These are phyloP conservation scores for Plicaturopsis crispa DNA, from an alignment of 768 basidiomycete species.

Conservation along the genomic window DNA sequence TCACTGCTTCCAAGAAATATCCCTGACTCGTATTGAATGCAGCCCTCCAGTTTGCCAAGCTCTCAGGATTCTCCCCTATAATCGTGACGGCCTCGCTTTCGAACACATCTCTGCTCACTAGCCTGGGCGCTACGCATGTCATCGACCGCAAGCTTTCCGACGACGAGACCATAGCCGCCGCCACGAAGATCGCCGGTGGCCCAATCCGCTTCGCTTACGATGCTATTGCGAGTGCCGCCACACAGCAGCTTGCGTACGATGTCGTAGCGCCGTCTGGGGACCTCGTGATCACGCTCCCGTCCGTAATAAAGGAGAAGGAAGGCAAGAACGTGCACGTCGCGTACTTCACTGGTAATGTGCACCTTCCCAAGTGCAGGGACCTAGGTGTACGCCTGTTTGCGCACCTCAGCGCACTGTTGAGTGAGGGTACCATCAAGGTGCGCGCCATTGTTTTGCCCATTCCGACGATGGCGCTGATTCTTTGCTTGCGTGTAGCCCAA, in stretches of 20 bases:
- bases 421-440: constrained; percentile 28
- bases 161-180: constrained; percentile 12
- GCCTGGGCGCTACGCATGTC: constrained; percentile 29
- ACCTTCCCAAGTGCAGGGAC: too few relatives aligned
- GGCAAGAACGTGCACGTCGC: too few relatives aligned
- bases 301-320: constrained; percentile 1
- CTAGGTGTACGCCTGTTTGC: constrained; percentile 15
- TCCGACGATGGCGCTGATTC: too few relatives aligned
- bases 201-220: constrained; percentile 11
- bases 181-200: too few relatives aligned
- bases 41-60: constrained; percentile 26
- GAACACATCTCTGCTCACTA: constrained; percentile 22
- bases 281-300: constrained; percentile 5
- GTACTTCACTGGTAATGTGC: too few relatives aligned
- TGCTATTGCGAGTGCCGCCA: constrained; percentile 6
- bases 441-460: too few relatives aligned
- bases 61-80: constrained; percentile 29
- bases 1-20: too few relatives aligned
- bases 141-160: constrained; percentile 21
- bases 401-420: constrained; percentile 19
- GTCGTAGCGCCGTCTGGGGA: constrained; percentile 12
- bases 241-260: constrained; percentile 9
- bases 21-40: constrained; percentile 1
- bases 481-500: constrained; percentile 30
- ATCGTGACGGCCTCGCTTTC: constrained; percentile 31